Conservation (phyloP, 164 flowering plant species). For the Vitis amurensis region DNA sequence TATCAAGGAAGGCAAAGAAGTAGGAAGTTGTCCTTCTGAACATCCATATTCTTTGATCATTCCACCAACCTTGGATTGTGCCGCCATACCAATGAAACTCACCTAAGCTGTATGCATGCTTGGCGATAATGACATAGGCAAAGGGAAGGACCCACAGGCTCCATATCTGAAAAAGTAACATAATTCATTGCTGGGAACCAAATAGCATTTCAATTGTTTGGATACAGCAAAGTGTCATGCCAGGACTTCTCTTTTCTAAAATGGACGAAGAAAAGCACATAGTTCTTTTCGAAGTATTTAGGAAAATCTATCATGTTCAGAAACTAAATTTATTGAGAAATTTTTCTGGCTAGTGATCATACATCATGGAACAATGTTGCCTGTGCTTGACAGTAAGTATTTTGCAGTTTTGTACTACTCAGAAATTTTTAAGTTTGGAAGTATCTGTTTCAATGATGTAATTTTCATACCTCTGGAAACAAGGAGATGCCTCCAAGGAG, state of each 20-base stretch:
- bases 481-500: slow-evolving; percentile 26
- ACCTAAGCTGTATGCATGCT: slow-evolving; percentile 14
- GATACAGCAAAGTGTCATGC: too few relatives aligned
- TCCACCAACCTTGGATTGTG: slow-evolving; percentile 29
- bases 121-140: slow-evolving; percentile 30
- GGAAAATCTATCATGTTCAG: too few relatives aligned
- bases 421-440: too few relatives aligned
- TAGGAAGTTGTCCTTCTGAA: slow-evolving; percentile 24
- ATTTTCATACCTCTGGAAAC: slow-evolving; percentile 24
- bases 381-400: not conserved
- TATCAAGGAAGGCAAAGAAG: slow-evolving; percentile 22
- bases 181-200: not conserved
- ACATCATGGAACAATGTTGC: too few relatives aligned
- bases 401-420: too few relatives aligned
- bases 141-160: slow-evolving; percentile 53
- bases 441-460: too few relatives aligned
- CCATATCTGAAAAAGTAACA: slow-evolving; percentile 29
- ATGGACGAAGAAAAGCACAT: too few relatives aligned
- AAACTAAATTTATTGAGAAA: too few relatives aligned
- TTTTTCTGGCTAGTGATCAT: too few relatives aligned
- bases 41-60: slow-evolving; percentile 27
- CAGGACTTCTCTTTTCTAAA: too few relatives aligned
- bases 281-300: too few relatives aligned
- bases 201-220: too few relatives aligned
- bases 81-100: slow-evolving; percentile 44